Conservation (phyloP, 345 rosid genomes). For the Citrus medica region DNA sequence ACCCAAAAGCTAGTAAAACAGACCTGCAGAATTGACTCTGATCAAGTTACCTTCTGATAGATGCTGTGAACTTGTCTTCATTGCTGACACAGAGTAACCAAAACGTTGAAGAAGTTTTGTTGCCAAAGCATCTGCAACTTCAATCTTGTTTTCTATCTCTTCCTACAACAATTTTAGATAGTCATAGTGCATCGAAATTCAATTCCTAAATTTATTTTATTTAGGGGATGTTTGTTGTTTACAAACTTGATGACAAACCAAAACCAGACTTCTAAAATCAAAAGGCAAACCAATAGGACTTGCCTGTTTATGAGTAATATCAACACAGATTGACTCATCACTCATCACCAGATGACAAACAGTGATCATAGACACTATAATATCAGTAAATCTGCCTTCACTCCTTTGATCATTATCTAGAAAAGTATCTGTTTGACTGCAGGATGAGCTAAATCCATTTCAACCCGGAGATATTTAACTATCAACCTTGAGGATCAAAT, state of each 20-base stretch:
- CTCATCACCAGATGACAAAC: not conserved
- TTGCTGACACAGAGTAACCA: conserved; percentile 66
- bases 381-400: not conserved
- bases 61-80: conserved; percentile 75
- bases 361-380: not conserved
- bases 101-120: conserved; percentile 79
- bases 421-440: not conserved
- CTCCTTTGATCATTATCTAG: not conserved
- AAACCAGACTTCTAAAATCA: not conserved
- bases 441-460: not conserved
- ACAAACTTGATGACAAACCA: not conserved
- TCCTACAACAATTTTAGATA: conserved; percentile 48
- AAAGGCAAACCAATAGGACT: not conserved
- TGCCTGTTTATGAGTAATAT: not conserved
- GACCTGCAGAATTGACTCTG: not conserved
- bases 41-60: conserved; percentile 67
- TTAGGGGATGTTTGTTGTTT: not conserved
- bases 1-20: not conserved
- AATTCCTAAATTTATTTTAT: not conserved
- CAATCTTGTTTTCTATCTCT: conserved; percentile 87
- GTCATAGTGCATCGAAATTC: not conserved
- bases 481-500: not conserved
- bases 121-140: conserved; percentile 91
- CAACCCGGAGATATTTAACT: not conserved
- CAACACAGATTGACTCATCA: not conserved